A percentile compares a stretch with the other conserved stretches of the same genome.
Conservation (phyloP, 2,329 filamentous ascomycete genomes). For the Penicillium griseofulvum region DNA sequence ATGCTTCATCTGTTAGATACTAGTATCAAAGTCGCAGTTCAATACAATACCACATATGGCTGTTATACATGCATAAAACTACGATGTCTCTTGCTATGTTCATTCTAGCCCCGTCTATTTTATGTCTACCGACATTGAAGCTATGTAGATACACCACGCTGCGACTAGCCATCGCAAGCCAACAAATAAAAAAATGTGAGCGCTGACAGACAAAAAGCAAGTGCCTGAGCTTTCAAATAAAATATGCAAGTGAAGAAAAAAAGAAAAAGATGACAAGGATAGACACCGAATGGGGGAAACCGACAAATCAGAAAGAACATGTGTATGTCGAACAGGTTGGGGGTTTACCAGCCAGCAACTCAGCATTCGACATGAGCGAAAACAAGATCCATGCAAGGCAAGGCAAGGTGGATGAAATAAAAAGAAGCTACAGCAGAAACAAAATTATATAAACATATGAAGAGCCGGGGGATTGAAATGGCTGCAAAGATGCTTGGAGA, state of each 20-base stretch:
- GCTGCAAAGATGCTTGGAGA: not conserved
- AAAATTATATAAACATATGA: slow-evolving; percentile 22
- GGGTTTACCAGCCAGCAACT: not conserved
- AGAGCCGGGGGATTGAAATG: slow-evolving; percentile 6
- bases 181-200: not conserved
- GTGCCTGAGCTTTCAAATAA: slow-evolving; percentile 1
- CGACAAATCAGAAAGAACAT: slow-evolving; percentile 2
- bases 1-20: not conserved
- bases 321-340: not conserved
- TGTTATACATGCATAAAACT: not conserved
- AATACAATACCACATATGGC: not conserved
- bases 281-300: slow-evolving; percentile 10
- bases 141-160: slow-evolving; percentile 17
- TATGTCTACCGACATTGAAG: slow-evolving; percentile 16
- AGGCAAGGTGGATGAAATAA: not conserved
- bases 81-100: not conserved
- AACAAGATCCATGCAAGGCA: not conserved
- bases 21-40: not conserved
- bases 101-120: slow-evolving; percentile 20
- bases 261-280: slow-evolving; percentile 8
- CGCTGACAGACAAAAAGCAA: not conserved
- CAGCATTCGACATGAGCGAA: not conserved
- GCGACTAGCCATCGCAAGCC: not conserved
- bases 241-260: slow-evolving; percentile 10
- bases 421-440: not conserved